Conservation (phyloP, 2,329 filamentous ascomycete genomes). For the Sporothrix schenckii region DNA sequence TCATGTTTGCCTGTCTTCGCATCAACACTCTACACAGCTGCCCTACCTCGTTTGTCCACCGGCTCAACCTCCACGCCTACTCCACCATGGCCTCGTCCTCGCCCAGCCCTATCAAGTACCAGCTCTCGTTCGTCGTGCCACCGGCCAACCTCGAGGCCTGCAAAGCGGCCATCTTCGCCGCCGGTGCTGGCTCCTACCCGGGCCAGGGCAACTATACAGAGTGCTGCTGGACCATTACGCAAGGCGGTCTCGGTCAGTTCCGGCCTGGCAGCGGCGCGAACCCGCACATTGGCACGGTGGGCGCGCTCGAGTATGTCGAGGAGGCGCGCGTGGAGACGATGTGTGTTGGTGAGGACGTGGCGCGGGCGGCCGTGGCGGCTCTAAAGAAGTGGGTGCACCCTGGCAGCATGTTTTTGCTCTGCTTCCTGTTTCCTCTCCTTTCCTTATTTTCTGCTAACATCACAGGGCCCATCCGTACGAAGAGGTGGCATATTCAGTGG, state of each 20-base stretch:
- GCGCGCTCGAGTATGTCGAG: slow-evolving; percentile 58
- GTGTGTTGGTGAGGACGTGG: slow-evolving; percentile 61
- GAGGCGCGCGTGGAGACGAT: slow-evolving; percentile 67
- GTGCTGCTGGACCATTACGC: slow-evolving; percentile 51
- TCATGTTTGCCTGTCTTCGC: background rate
- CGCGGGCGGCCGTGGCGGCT: slow-evolving; percentile 60
- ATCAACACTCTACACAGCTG: background rate
- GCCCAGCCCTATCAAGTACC: slow-evolving; percentile 24
- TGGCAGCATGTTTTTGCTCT: background rate
- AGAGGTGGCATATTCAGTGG: slow-evolving; percentile 54
- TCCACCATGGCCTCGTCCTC: background rate
- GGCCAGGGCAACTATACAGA: slow-evolving; percentile 56
- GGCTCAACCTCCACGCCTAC: too few species aligned
- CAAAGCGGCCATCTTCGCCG: slow-evolving; percentile 60
- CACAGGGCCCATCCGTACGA: slow-evolving; percentile 57
- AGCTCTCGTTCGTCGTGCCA: slow-evolving; percentile 30
- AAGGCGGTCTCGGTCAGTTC: slow-evolving; percentile 65
- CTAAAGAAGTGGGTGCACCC: slow-evolving; percentile 60
- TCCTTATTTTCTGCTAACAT: slow-evolving; percentile 33
- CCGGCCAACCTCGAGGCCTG: slow-evolving; percentile 49
- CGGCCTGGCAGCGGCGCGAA: slow-evolving; percentile 63
- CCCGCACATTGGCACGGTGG: slow-evolving; percentile 61
- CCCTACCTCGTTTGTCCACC: background rate
- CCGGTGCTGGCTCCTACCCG: slow-evolving; percentile 59
- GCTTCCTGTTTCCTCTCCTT: background rate